Evolutionary conservation across 345 rosid species (phyloP).

Genomic region (Acer saccharum): DNA sequence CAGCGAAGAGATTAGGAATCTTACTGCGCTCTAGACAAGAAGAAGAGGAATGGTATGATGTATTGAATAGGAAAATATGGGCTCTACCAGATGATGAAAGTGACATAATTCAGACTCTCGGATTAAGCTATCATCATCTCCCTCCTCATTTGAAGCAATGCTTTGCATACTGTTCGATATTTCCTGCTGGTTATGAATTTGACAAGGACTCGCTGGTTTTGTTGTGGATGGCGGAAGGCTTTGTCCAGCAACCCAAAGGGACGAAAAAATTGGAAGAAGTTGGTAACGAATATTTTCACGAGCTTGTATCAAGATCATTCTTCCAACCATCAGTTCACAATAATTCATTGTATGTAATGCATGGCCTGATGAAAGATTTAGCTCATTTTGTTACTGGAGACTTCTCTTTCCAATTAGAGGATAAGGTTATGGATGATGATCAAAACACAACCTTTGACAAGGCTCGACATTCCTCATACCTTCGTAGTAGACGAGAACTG

Average conservation of each 20-base stretch:
- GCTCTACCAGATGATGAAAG: slow-evolving; percentile 10
- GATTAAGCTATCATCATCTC: slow-evolving; percentile 30
- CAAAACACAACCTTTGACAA: slow-evolving; percentile 3
- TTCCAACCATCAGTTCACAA: not conserved
- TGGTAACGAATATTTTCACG: slow-evolving; percentile 16
- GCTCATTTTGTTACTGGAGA: slow-evolving; percentile 26
- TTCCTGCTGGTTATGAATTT: slow-evolving; percentile 22
- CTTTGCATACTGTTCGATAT: slow-evolving; percentile 31
- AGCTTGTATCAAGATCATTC: slow-evolving; percentile 22
- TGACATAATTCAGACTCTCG: slow-evolving; percentile 17
- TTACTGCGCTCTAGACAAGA: not conserved
- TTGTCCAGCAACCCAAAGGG: not conserved
- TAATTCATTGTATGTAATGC: slow-evolving; percentile 15
- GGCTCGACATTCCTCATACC: slow-evolving; percentile 25
- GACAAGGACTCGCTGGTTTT: slow-evolving; percentile 16
- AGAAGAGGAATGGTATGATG: slow-evolving; percentile 16
- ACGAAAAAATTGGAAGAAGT: slow-evolving; percentile 15
- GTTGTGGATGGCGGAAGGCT: slow-evolving; percentile 26
- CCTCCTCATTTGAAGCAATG: slow-evolving; percentile 27
- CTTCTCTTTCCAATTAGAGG: slow-evolving; percentile 1
- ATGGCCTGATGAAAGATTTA: slow-evolving; percentile 23
- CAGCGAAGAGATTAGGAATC: slow-evolving; percentile 17
- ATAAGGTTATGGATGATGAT: not conserved
- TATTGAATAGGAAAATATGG: slow-evolving; percentile 22
- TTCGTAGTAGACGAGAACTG: slow-evolving; percentile 4